A percentile compares a stretch with the other conserved stretches of the same genome.
phyloP scores from a whole-genome alignment of 345 rosid species.

The Trapa incisa region DNA sequence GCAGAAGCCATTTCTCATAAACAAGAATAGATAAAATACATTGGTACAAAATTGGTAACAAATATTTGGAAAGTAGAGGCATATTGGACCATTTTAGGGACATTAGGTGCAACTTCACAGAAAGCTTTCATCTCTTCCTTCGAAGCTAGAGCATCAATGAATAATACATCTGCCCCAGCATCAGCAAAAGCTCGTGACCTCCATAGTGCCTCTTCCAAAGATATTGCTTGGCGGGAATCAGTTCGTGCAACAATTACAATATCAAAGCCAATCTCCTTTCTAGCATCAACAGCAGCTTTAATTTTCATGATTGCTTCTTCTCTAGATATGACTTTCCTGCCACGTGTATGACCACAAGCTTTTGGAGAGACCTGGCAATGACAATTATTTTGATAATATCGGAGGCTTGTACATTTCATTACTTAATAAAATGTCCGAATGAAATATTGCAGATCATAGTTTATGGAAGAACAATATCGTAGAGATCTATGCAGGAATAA shows the following conservation, averaged over 20 bases:
- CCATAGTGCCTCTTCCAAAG: constrained; percentile 69
- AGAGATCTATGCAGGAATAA: background rate
- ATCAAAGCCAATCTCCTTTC: constrained; percentile 61
- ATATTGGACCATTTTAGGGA: constrained; percentile 74
- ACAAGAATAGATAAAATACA: background rate
- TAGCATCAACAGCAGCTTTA: constrained; percentile 82
- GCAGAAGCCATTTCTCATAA: background rate
- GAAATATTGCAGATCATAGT: background rate
- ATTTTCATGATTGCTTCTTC: constrained; percentile 77
- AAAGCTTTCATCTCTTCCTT: constrained; percentile 93
- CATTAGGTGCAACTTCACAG: constrained; percentile 57
- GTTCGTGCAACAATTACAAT: constrained; percentile 78
- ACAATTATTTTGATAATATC: constrained; percentile 14
- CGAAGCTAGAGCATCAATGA: constrained; percentile 61
- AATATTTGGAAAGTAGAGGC: constrained; percentile 2
- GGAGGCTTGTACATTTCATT: constrained; percentile 3
- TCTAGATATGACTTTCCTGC: constrained; percentile 71
- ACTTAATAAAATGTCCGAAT: background rate
- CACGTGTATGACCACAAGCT: constrained; percentile 58
- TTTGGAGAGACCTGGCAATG: constrained; percentile 53
- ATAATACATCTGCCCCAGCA: constrained; percentile 90
- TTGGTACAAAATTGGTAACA: background rate
- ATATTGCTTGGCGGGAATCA: constrained; percentile 72
- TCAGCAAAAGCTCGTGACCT: constrained; percentile 87
- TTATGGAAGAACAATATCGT: background rate